Base-by-base conservation (phyloP, 2,329 filamentous ascomycete genomes). In the Botrytis porri region DNA sequence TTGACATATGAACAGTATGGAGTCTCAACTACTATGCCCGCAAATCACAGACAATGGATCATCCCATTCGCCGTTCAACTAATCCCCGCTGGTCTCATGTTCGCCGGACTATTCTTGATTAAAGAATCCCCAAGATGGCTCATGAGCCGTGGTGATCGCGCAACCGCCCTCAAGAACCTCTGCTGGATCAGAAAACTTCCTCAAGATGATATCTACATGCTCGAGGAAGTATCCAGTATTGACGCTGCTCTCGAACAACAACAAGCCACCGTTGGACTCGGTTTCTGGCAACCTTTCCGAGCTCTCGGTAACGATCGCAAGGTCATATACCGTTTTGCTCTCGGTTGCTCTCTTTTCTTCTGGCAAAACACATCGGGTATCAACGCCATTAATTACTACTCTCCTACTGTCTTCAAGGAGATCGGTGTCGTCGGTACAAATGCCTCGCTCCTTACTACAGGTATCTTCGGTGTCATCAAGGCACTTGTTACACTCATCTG, bases 211-310 rank as follows among this genome's bases (percentile, higher is more conserved):
- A 82, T 84, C 66, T 94, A 94, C 80, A 90, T 95, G 73, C 83
- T 91, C 1, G 92, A 95, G 80, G 93, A 95, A 81, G 84, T 95
- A 37, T 85, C 86, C 72, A 89, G 87, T 75, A 91, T 95, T 74
- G 91, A 94, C 69, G 85, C 87, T 25, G 91, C 92, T 20, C 83
- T 94, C 29, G 90, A 93, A 75, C 83, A 88, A 29, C 91, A 91
- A 81, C 84, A 87, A 63, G 80, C 84, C 4, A 86, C 87, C 43
- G 88, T 93, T 63, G 92, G 92, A 14, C 82, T 88, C 25, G 92
- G 92, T 4, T 94, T 94, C 85, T 93, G 89, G 89, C 90, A 90
- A 82, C 91, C 91, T 0, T 93, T 93, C 83, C 72, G 75, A 29
- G 70, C 75, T 29, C 41, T 70, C 3, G 62, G 66, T 16, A 51